Percentiles rank a stretch among this genome's conserved stretches.
These are phyloP conservation scores for Cyclotella kingstonii DNA, from an alignment of 108 stramenopile genomes.

Conservation along the genomic window DNA sequence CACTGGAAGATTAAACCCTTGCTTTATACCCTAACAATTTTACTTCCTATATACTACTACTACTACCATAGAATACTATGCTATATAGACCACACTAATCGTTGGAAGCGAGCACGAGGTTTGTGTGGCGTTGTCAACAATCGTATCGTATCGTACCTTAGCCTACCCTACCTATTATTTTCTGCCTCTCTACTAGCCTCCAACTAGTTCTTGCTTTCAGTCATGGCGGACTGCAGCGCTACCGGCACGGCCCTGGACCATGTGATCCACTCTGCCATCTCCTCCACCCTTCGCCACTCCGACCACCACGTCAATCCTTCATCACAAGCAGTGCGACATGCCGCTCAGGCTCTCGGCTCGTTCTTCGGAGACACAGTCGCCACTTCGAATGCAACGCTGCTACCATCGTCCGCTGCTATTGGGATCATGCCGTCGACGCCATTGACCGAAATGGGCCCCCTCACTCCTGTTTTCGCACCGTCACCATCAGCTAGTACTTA, in stretches of 20 bases:
- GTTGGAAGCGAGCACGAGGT: too few species aligned
- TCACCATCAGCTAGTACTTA: neutral
- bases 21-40: too few species aligned
- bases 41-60: too few species aligned
- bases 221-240: constrained; percentile 84
- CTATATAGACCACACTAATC: too few species aligned
- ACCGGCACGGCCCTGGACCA: constrained; percentile 75
- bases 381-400: too few species aligned
- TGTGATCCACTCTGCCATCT: constrained; percentile 40
- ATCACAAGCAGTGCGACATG: constrained; percentile 11
- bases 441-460: constrained; percentile 13
- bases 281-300: constrained; percentile 23
- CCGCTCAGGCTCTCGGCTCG: constrained; percentile 22
- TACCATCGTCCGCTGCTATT: neutral
- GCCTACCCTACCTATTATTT: too few species aligned
- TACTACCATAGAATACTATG: too few species aligned
- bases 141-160: too few species aligned
- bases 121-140: too few species aligned
- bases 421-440: constrained; percentile 55
- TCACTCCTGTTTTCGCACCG: neutral
- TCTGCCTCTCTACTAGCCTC: too few species aligned
- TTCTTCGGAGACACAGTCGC: constrained; percentile 62
- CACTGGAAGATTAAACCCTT: too few species aligned
- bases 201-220: too few species aligned
- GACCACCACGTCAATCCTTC: neutral